Conservation (phyloP, 2,329 filamentous ascomycete species). For the Phaeophleospora eucalypticola region DNA sequence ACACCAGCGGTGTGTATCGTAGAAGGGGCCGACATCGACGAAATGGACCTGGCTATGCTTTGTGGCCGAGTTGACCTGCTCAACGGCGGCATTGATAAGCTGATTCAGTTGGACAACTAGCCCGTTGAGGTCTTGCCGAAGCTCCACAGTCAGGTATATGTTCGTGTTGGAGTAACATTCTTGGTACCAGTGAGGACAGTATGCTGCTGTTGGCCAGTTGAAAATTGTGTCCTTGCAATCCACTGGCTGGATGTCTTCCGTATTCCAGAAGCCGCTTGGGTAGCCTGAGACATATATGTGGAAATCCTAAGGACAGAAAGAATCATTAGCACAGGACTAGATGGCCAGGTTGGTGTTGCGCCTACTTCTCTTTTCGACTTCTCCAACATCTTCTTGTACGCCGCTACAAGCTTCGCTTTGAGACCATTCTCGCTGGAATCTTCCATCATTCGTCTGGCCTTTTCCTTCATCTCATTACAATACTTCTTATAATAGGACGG, state of each 20-base stretch:
- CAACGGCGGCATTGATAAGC: not conserved
- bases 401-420: not conserved
- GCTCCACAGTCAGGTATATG: not conserved
- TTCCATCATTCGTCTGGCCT: not conserved
- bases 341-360: not conserved
- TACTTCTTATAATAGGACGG: not conserved
- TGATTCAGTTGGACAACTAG: constrained; percentile 2
- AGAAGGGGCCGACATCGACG: not conserved
- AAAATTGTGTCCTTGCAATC: constrained; percentile 1
- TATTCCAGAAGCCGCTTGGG: not conserved
- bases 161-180: not conserved
- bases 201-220: not conserved
- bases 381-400: not conserved
- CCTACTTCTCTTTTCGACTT: not conserved
- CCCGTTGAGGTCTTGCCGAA: constrained; percentile 3
- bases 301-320: not conserved
- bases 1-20: constrained; percentile 3
- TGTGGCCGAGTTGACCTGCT: not conserved
- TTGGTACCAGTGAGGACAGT: not conserved
- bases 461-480: not conserved
- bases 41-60: not conserved
- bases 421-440: constrained; percentile 1
- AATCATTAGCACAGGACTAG: not conserved
- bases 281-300: not conserved
- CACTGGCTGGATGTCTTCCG: not conserved